Evolutionary conservation across 495 filamentous ascomycete genomes (phyloP).

Genomic region (Xylaria telfairii): DNA sequence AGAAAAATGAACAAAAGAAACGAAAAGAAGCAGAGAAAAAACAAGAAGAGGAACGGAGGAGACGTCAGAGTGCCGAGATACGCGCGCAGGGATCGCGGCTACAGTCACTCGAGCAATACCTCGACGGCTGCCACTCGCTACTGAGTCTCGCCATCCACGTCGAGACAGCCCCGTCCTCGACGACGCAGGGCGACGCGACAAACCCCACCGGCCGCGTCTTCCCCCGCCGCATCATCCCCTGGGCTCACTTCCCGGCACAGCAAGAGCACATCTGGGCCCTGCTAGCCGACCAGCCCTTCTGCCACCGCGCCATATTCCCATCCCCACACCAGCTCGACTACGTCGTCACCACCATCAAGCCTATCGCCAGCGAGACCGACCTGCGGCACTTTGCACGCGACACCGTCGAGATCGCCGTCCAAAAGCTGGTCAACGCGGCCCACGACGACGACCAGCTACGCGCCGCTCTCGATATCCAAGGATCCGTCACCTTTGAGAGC

Average conservation of each 20-base stretch:
- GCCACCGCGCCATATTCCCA: too few relatives aligned
- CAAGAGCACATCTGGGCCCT: constrained; percentile 40
- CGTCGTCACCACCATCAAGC: constrained; percentile 30
- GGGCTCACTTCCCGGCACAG: constrained; percentile 32
- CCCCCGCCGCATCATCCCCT: constrained; percentile 43
- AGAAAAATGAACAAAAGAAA: too few relatives aligned
- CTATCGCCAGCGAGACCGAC: constrained; percentile 42
- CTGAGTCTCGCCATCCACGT: constrained; percentile 41
- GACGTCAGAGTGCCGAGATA: too few relatives aligned
- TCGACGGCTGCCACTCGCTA: constrained; percentile 41
- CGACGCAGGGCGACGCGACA: constrained; percentile 40
- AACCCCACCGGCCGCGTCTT: constrained; percentile 41
- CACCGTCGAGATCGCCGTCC: constrained; percentile 39
- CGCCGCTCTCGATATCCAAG: constrained; percentile 33
- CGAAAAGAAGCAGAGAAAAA: too few relatives aligned
- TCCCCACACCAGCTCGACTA: constrained; percentile 42
- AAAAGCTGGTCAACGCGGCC: constrained; percentile 36
- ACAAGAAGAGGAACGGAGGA: too few relatives aligned
- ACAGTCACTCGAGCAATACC: constrained; percentile 39
- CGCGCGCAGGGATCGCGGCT: constrained; percentile 27
- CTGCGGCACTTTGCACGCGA: constrained; percentile 40
- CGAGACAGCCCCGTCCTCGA: constrained; percentile 39
- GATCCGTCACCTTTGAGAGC: constrained; percentile 45
- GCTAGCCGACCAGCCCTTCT: constrained; percentile 34
- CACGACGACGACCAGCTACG: constrained; percentile 37